Conservation (phyloP, 2,329 filamentous ascomycete genomes). For the Trichoderma hamatum region DNA sequence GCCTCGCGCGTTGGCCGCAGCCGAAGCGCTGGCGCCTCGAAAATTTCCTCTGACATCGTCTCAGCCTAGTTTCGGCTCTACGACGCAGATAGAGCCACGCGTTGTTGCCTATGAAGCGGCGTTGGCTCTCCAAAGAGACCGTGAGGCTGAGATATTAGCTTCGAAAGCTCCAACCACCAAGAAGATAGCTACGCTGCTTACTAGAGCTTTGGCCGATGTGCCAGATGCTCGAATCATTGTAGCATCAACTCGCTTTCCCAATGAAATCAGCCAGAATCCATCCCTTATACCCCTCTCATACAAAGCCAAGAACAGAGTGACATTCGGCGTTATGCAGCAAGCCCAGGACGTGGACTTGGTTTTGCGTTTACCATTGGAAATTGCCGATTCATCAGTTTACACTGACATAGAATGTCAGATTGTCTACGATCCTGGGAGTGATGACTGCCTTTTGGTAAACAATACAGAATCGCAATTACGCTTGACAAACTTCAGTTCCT, state of each 20-base stretch:
- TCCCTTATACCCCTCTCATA: background rate
- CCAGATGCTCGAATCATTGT: conserved; percentile 1
- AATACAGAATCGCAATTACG: background rate
- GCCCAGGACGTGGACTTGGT: conserved; percentile 9
- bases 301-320: background rate
- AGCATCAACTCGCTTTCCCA: background rate
- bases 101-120: background rate
- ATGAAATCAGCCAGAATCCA: background rate
- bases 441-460: conserved; percentile 2
- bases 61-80: background rate
- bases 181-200: background rate
- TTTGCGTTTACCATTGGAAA: background rate
- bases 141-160: background rate
- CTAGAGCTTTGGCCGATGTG: background rate
- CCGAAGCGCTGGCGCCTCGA: background rate
- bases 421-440: conserved; percentile 1
- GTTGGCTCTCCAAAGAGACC: background rate
- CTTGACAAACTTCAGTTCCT: background rate
- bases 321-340: background rate
- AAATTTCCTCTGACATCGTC: background rate
- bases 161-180: background rate
- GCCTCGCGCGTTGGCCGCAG: background rate
- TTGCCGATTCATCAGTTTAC: background rate
- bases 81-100: background rate
- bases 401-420: background rate